phyloP scores from a whole-genome alignment of 2,329 filamentous ascomycete genomes.

The Monosporascus sp. region DNA sequence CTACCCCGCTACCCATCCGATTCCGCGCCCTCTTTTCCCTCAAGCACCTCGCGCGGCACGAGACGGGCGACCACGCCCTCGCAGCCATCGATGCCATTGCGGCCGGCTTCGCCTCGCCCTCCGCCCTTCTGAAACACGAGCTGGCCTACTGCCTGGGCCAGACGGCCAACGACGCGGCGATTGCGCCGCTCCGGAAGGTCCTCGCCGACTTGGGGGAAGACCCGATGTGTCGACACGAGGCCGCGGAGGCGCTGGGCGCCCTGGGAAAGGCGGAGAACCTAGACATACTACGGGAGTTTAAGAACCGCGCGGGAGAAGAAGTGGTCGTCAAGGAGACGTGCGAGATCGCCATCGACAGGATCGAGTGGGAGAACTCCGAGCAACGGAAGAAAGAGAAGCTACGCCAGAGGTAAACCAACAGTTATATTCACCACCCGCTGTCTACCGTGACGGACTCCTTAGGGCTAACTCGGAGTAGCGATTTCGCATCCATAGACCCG shows the following conservation, averaged over 20 bases:
- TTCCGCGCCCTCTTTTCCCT: constrained; percentile 97
- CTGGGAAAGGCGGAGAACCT: constrained; percentile 72
- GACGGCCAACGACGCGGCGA: constrained; percentile 70
- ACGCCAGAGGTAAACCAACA: constrained; percentile 65
- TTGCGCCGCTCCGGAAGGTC: constrained; percentile 67
- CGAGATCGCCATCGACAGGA: constrained; percentile 90
- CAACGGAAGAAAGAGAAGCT: constrained; percentile 69
- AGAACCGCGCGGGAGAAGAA: constrained; percentile 71
- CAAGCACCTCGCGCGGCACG: constrained; percentile 79
- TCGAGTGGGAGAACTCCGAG: constrained; percentile 85
- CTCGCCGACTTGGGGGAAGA: constrained; percentile 79
- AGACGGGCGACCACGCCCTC: constrained; percentile 54
- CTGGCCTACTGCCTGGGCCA: constrained; percentile 96
- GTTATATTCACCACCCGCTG: neutral
- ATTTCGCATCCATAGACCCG: constrained; percentile 93
- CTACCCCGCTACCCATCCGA: constrained; percentile 75
- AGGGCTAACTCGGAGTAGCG: constrained; percentile 49
- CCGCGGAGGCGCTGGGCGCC: constrained; percentile 89
- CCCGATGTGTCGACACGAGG: constrained; percentile 93
- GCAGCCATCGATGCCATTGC: constrained; percentile 75
- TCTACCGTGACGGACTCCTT: neutral
- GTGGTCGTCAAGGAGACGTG: constrained; percentile 90
- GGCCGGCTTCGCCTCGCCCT: constrained; percentile 77
- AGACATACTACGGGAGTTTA: constrained; percentile 65
- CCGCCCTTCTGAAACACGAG: constrained; percentile 91